Percentiles rank a stretch among this genome's conserved stretches.
These are phyloP conservation scores for Panicum virgatum DNA, from an alignment of 202 grass and related monocot species.

Conservation along the genomic window DNA sequence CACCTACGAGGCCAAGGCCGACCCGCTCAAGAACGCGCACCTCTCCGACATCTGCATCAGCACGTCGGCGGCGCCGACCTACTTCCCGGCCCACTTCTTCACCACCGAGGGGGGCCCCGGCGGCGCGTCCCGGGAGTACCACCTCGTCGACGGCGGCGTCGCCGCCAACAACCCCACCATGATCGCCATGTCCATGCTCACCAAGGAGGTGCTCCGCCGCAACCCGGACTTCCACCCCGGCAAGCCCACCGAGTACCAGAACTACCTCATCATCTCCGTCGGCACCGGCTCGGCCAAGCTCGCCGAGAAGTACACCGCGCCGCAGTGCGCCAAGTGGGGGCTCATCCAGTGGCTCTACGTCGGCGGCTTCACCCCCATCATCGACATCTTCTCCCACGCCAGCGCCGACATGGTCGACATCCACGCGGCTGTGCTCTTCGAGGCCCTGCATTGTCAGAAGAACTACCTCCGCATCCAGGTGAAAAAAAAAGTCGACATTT, in stretches of 20 bases:
- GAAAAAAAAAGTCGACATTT: no score
- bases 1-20: no score
- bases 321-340: slow-evolving; percentile 63
- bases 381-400: slow-evolving; percentile 62
- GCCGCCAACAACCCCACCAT: slow-evolving; percentile 70
- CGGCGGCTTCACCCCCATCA: slow-evolving; percentile 52
- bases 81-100: slow-evolving; percentile 75
- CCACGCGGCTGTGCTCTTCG: slow-evolving; percentile 52
- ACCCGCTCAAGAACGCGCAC: no score
- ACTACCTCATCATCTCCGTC: slow-evolving; percentile 69
- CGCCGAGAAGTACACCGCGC: slow-evolving; percentile 57
- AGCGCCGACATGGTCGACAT: slow-evolving; percentile 82
- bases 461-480: slow-evolving; percentile 73
- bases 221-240: slow-evolving; percentile 49
- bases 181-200: slow-evolving; percentile 53
- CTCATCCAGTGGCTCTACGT: slow-evolving; percentile 55
- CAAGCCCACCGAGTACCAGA: slow-evolving; percentile 43
- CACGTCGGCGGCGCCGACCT: slow-evolving; percentile 73
- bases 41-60: no score
- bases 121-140: slow-evolving; percentile 25
- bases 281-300: slow-evolving; percentile 56
- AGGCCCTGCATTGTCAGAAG: slow-evolving; percentile 42
- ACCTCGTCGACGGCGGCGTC: slow-evolving; percentile 68
- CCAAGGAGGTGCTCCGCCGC: slow-evolving; percentile 48
- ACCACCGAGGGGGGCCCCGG: not conserved